Conservation (phyloP, 306 rosid species). For the Medicago arabica region DNA sequence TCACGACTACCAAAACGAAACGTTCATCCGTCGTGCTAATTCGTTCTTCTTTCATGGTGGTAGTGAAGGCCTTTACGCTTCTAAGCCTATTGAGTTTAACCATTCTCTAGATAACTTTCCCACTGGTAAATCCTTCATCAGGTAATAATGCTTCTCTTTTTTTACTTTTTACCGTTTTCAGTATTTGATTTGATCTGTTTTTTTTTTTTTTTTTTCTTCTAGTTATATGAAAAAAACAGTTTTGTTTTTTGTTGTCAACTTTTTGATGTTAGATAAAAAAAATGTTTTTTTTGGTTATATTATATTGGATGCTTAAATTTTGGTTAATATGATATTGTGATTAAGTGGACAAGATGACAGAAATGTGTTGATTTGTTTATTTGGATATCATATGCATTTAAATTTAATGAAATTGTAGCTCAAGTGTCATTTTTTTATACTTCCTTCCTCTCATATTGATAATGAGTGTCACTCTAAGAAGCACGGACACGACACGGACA, state of each 20-base stretch:
- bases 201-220: too few species aligned
- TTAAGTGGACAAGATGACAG: constrained; percentile 8
- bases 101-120: constrained; percentile 58
- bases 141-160: constrained; percentile 40
- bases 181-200: background rate
- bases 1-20: constrained; percentile 66
- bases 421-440: background rate
- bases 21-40: constrained; percentile 70
- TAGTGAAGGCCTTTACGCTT: constrained; percentile 80
- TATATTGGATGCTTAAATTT: constrained; percentile 2
- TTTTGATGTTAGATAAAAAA: background rate
- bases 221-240: background rate
- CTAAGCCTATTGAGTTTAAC: constrained; percentile 42
- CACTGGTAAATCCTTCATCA: constrained; percentile 76
- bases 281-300: background rate
- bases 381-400: background rate
- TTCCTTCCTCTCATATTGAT: background rate
- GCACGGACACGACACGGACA: too few species aligned
- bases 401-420: constrained; percentile 19
- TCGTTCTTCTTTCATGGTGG: constrained; percentile 87
- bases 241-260: constrained; percentile 13
- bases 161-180: background rate
- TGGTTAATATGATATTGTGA: constrained; percentile 12
- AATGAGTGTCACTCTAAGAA: background rate
- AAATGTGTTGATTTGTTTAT: background rate